Conservation (phyloP, 257 asterid species). For the Sherardia arvensis region DNA sequence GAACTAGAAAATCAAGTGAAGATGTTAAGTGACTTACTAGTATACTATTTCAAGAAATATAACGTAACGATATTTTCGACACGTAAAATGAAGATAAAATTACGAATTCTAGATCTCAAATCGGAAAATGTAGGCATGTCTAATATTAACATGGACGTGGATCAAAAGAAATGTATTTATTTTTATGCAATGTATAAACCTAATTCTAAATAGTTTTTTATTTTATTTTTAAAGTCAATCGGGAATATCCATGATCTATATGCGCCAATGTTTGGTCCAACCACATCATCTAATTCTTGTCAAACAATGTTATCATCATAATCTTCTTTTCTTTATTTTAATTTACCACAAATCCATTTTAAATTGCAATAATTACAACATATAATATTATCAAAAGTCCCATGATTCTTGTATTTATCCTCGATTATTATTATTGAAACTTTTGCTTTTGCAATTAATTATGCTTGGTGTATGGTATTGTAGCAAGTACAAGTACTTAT, state of each 20-base stretch:
- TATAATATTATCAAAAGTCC: neutral
- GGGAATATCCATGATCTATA: slow-evolving; percentile 24
- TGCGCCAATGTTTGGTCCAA: slow-evolving; percentile 8
- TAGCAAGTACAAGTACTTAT: neutral
- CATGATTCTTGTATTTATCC: neutral
- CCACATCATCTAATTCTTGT: neutral
- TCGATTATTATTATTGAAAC: neutral
- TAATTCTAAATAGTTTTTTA: no score
- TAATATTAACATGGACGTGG: no score
- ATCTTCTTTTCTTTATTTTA: neutral
- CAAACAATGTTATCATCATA: neutral
- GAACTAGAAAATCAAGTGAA: no score
- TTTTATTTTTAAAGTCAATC: neutral
- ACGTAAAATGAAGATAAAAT: no score
- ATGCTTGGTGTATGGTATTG: neutral
- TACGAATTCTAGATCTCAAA: no score
- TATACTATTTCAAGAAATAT: no score
- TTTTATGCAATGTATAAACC: no score
- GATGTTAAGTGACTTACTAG: no score
- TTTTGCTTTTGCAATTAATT: neutral
- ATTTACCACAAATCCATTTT: neutral
- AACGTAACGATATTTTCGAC: no score
- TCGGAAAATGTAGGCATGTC: no score
- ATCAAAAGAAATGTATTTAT: no score
- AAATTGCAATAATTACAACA: neutral